Percentiles rank a stretch among this genome's conserved stretches.
phyloP scores from a whole-genome alignment of 1,139 yeast species.

The Pichia inconspicua region DNA sequence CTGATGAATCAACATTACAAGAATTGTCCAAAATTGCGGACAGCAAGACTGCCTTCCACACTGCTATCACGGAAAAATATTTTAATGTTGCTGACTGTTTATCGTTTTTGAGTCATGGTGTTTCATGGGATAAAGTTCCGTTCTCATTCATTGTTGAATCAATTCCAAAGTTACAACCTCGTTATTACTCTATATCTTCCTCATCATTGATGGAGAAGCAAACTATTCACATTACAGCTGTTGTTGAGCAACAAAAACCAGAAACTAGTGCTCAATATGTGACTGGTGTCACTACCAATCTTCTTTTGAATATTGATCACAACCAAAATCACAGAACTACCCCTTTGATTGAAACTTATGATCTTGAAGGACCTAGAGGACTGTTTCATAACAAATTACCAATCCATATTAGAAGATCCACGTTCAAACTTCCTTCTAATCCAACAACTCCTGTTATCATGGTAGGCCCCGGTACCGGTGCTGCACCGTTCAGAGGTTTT shows the following conservation, averaged over 20 bases:
- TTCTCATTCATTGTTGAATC: constrained; percentile 79
- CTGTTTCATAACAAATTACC: constrained; percentile 59
- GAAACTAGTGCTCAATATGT: constrained; percentile 38
- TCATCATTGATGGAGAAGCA: constrained; percentile 75
- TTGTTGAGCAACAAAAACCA: constrained; percentile 63
- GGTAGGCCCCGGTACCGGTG: constrained; percentile 98
- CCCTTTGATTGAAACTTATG: constrained; percentile 53
- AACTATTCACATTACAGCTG: constrained; percentile 77
- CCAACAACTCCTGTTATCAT: constrained; percentile 77
- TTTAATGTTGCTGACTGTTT: constrained; percentile 76
- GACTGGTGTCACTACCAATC: constrained; percentile 88
- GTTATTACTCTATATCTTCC: constrained; percentile 94
- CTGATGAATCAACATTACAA: constrained; percentile 50
- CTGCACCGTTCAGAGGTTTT: constrained; percentile 95
- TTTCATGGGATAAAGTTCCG: constrained; percentile 69
- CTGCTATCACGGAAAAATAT: constrained; percentile 50
- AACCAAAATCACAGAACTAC: constrained; percentile 44
- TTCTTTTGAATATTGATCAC: constrained; percentile 65
- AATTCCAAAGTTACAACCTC: constrained; percentile 77
- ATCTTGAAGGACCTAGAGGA: constrained; percentile 75
- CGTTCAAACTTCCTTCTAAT: constrained; percentile 88
- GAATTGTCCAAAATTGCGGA: constrained; percentile 49
- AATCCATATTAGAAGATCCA: constrained; percentile 88
- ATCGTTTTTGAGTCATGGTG: constrained; percentile 50
- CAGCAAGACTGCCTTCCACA: constrained; percentile 62